Evolutionary conservation across 495 filamentous ascomycete genomes (phyloP).

Genomic region (Hypoxylon fuscum): DNA sequence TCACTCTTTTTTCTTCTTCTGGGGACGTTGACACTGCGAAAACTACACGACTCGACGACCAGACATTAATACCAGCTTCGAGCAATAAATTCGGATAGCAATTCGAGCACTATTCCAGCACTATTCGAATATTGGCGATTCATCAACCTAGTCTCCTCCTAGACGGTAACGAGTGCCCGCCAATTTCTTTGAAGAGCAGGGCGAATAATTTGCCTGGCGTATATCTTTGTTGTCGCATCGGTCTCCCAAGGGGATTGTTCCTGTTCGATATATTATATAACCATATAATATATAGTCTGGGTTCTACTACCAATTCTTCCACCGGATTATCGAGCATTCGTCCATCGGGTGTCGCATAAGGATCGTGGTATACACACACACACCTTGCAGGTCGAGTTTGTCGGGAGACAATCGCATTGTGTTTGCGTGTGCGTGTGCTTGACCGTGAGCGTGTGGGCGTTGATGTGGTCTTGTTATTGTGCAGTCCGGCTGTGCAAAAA

Average conservation of each 20-base stretch:
- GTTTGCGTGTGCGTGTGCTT: neutral
- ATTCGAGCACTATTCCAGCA: no score
- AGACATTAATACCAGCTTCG: conserved; percentile 17
- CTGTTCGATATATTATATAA: conserved; percentile 15
- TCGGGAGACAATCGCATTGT: conserved; percentile 33
- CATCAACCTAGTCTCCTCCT: neutral
- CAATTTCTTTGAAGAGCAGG: conserved; percentile 19
- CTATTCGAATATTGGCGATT: no score
- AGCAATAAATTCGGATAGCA: neutral
- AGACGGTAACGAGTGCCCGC: conserved; percentile 5
- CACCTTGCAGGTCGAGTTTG: conserved; percentile 46
- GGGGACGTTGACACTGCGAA: conserved; percentile 10
- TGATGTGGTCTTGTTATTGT: neutral
- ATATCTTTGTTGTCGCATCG: conserved; percentile 28
- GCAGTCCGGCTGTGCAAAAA: conserved; percentile 13
- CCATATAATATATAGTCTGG: neutral
- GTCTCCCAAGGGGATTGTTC: neutral
- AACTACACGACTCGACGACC: conserved; percentile 12
- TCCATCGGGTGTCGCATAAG: conserved; percentile 10
- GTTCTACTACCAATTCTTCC: conserved; percentile 5
- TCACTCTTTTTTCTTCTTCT: conserved; percentile 9
- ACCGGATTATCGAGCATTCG: neutral
- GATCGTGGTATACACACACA: conserved; percentile 31
- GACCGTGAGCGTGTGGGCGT: no score
- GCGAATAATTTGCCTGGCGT: neutral